These are phyloP conservation scores for Pythium guiyangense DNA, from an alignment of 352 stramenopile species.

Conservation along the genomic window DNA sequence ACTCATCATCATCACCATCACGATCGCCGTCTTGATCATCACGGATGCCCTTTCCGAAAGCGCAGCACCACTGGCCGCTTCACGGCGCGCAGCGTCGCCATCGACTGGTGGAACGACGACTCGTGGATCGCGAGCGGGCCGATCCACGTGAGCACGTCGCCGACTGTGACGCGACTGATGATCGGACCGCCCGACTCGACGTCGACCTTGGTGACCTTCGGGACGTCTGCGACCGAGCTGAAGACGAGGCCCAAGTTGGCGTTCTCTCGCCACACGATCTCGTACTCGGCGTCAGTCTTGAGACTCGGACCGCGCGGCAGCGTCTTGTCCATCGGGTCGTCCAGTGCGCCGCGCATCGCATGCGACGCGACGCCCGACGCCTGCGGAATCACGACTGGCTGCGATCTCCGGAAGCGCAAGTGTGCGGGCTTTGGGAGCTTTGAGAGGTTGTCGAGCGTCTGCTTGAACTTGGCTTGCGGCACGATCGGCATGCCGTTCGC, in stretches of 20 bases:
- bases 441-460: conserved; percentile 68
- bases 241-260: conserved; percentile 83
- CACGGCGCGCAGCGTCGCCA: conserved; percentile 75
- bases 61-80: conserved; percentile 80
- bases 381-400: conserved; percentile 20
- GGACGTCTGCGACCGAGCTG: conserved; percentile 68
- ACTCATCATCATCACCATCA: too few species aligned
- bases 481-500: conserved; percentile 73
- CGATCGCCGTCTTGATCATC: neutral
- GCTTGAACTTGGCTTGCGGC: conserved; percentile 74
- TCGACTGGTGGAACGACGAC: conserved; percentile 81
- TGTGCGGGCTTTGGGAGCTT: conserved; percentile 67
- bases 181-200: conserved; percentile 66
- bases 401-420: conserved; percentile 54
- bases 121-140: conserved; percentile 71
- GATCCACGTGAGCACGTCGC: conserved; percentile 77
- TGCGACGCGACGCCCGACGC: conserved; percentile 4
- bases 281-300: conserved; percentile 66
- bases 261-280: conserved; percentile 82
- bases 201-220: conserved; percentile 82
- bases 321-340: conserved; percentile 36
- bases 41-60: conserved; percentile 49
- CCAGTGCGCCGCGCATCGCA: conserved; percentile 1
- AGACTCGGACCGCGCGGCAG: conserved; percentile 51
- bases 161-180: conserved; percentile 65